Evolutionary conservation across 345 rosid species (phyloP), one percentile per base, ranked within the genome.

Genomic region (Limnanthes douglasii): DNA sequence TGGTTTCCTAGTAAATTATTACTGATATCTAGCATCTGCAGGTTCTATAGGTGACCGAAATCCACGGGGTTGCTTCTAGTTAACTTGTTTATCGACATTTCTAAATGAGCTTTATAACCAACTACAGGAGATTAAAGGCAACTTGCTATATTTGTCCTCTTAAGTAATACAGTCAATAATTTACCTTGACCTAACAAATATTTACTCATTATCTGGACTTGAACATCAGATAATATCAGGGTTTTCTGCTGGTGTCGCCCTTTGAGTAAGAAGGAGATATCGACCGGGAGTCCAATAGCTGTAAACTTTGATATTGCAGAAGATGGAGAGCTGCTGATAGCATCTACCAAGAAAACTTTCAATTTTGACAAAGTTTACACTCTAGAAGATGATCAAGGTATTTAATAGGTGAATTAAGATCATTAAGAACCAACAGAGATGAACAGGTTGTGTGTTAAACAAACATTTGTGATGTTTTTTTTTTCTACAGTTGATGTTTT

Each of bases 211-310:
- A 25, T 43, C 41, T 43, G 18, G 37, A 47, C n/a, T n/a, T n/a
- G n/a, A n/a, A 46, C 46, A 31, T 52, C 80, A 90, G 98, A 95
- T 47, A 90, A 84, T 46, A 84, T 90, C 32, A 68, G 96, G 60
- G 98, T 90, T 19, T 90, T 90, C 42, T 84, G 96, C 46, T 92
- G 94, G 4, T 84, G 98, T 39, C 95, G 95, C 8, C 98, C 98
- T 39, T 47, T 66, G 53, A 77, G 56, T 48, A 77, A 65, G 54
- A 82, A 55, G 35, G 98, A 90, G 56, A 61, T 51, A 10, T 62
- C 78, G 29, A 53, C 66, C 18, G 77, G 61, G 12, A 66, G 57
- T 70, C 53, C 79, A 47, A 68, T 66, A 24, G 69, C 56, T 37
- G 69, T 70, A 48, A 94, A 84, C 42, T 84, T 90, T 33, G 78